phyloP scores from a whole-genome alignment of 345 rosid species.

The Chamaenerion angustifolium region DNA sequence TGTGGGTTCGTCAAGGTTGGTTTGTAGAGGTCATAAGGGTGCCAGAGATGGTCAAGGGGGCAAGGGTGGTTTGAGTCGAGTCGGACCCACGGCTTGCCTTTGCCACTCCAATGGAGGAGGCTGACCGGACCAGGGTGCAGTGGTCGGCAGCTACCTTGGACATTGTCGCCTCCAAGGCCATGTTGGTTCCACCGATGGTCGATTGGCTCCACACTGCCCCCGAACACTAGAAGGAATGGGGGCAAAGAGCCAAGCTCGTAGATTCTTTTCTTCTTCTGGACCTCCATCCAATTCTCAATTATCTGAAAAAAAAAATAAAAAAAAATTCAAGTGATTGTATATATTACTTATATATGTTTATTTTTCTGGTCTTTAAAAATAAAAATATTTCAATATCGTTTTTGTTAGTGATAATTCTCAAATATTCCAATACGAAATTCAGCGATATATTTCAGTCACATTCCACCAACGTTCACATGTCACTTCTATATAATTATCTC shows the following conservation, averaged over 20 bases:
- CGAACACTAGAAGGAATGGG: constrained; percentile 64
- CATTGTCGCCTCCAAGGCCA: constrained; percentile 79
- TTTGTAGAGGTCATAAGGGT: constrained; percentile 55
- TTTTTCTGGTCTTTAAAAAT: too few relatives aligned
- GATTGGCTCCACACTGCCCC: constrained; percentile 55
- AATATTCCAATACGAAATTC: too few relatives aligned
- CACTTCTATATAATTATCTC: too few relatives aligned
- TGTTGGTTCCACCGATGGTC: constrained; percentile 86
- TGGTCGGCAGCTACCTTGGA: constrained; percentile 59
- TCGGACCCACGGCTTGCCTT: constrained; percentile 85
- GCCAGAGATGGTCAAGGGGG: constrained; percentile 60
- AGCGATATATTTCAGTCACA: too few relatives aligned
- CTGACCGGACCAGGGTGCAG: constrained; percentile 79
- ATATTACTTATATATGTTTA: too few relatives aligned
- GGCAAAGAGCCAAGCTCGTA: constrained; percentile 79
- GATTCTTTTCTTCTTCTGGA: constrained; percentile 51
- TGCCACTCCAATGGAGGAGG: constrained; percentile 90
- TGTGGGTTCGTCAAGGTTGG: constrained; percentile 9
- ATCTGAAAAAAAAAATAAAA: constrained; percentile 24
- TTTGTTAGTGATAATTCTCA: too few relatives aligned
- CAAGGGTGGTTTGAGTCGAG: constrained; percentile 60
- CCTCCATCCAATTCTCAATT: constrained; percentile 72
- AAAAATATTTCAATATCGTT: too few relatives aligned
- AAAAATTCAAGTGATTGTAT: too few relatives aligned
- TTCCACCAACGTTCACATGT: too few relatives aligned